Evolutionary conservation across 352 stramenopile species (phyloP).

Genomic region (Phytophthora sansomeana): DNA sequence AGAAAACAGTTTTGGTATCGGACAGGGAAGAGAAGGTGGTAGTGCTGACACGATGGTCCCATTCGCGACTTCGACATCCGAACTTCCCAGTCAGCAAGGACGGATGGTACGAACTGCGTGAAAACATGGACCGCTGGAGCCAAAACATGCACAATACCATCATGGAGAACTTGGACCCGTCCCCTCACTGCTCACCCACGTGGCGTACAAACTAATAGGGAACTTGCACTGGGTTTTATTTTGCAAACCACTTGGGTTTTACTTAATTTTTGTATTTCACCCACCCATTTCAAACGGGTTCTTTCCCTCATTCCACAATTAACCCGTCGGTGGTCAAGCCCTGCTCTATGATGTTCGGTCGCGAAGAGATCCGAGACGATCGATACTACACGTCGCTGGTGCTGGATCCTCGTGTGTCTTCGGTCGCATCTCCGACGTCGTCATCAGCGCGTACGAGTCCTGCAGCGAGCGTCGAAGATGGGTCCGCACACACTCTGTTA

Average conservation of each 20-base stretch:
- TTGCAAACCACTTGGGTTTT: too few species aligned
- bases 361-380: slow-evolving; percentile 37
- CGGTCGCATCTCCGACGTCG: neutral
- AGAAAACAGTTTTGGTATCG: neutral
- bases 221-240: neutral
- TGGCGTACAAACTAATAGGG: neutral
- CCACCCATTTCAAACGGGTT: neutral
- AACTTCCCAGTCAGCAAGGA: slow-evolving; percentile 34
- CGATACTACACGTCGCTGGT: slow-evolving; percentile 43
- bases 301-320: slow-evolving; percentile 20
- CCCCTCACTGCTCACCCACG: slow-evolving; percentile 1
- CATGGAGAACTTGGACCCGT: slow-evolving; percentile 34
- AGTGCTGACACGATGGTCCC: slow-evolving; percentile 51
- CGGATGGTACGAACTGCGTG: slow-evolving; percentile 45
- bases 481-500: slow-evolving; percentile 33
- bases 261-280: neutral
- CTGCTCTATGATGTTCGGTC: slow-evolving; percentile 13
- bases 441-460: slow-evolving; percentile 6
- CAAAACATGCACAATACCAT: slow-evolving; percentile 53
- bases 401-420: slow-evolving; percentile 20
- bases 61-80: slow-evolving; percentile 40
- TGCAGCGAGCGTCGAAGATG: slow-evolving; percentile 14
- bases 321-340: neutral
- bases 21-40: slow-evolving; percentile 41
- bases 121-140: slow-evolving; percentile 52